Evolutionary conservation across 768 basidiomycete species (phyloP).

Genomic region (Clitopilus hobsonii): DNA sequence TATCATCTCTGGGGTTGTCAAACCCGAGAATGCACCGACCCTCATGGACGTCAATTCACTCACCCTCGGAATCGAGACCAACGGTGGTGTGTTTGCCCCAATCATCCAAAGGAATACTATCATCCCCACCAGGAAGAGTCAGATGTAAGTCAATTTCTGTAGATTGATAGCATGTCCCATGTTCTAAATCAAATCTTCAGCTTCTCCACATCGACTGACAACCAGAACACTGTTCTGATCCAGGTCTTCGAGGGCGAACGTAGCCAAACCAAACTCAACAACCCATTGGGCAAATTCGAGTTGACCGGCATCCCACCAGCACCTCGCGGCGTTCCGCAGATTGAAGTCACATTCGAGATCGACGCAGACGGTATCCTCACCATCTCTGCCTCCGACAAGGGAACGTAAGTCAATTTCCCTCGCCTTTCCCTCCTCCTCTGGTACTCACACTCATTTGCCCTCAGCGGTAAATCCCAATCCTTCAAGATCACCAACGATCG

Average conservation of each 20-base stretch:
- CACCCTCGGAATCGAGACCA: constrained; percentile 60
- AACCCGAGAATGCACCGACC: constrained; percentile 39
- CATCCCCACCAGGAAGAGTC: constrained; percentile 48
- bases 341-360: constrained; percentile 89
- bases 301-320: constrained; percentile 87
- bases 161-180: constrained; percentile 99
- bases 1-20: constrained; percentile 53
- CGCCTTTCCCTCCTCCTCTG: constrained; percentile 13
- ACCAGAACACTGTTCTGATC: constrained; percentile 85
- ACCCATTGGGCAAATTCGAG: constrained; percentile 87
- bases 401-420: constrained; percentile 68
- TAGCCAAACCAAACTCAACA: constrained; percentile 86
- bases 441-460: not conserved
- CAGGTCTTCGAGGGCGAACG: constrained; percentile 91
- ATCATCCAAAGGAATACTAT: constrained; percentile 45
- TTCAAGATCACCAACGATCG: constrained; percentile 81
- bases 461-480: constrained; percentile 69
- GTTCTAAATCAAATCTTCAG: constrained; percentile 81
- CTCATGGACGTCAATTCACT: constrained; percentile 57
- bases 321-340: constrained; percentile 84
- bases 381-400: constrained; percentile 79
- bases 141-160: constrained; percentile 71
- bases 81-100: constrained; percentile 57
- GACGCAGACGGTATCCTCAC: constrained; percentile 84
- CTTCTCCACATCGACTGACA: constrained; percentile 89